These are phyloP conservation scores for Trichosanthes truncata DNA, from an alignment of 306 rosid genomes.

Conservation along the genomic window DNA sequence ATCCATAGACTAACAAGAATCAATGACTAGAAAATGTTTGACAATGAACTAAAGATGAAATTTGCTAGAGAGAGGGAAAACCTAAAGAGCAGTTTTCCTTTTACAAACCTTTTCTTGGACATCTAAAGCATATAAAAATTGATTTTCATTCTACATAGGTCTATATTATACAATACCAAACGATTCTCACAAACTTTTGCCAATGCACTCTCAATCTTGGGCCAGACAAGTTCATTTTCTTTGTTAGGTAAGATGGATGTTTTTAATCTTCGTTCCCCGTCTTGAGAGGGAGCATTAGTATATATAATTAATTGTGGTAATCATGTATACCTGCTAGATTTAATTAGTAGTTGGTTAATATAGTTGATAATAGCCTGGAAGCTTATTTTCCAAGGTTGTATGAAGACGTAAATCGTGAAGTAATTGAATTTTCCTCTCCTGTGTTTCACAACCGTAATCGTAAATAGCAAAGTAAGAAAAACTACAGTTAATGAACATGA, in stretches of 20 bases:
- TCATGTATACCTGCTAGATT: not conserved
- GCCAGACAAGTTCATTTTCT: not conserved
- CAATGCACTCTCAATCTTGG: not conserved
- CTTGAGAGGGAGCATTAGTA: not conserved
- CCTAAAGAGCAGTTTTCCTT: not conserved
- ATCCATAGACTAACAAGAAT: too few species aligned
- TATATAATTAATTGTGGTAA: not conserved
- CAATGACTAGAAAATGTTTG: too few species aligned
- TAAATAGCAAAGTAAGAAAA: not conserved
- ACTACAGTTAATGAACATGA: not conserved
- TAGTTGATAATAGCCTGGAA: too few species aligned
- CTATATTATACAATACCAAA: not conserved
- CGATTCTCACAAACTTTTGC: not conserved
- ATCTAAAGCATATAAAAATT: not conserved
- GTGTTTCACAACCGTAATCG: not conserved
- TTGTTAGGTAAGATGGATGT: not conserved
- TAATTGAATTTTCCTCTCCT: not conserved
- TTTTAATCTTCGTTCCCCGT: not conserved
- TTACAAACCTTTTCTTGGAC: not conserved
- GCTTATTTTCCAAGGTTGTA: not conserved
- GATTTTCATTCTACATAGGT: not conserved
- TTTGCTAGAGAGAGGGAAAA: too few species aligned
- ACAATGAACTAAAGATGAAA: too few species aligned
- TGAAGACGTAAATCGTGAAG: not conserved
- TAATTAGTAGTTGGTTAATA: not conserved